Percentiles rank a stretch among this genome's conserved stretches.
Conservation (phyloP, 371 early-diverging fungal species). For the Mortierella sp. region DNA sequence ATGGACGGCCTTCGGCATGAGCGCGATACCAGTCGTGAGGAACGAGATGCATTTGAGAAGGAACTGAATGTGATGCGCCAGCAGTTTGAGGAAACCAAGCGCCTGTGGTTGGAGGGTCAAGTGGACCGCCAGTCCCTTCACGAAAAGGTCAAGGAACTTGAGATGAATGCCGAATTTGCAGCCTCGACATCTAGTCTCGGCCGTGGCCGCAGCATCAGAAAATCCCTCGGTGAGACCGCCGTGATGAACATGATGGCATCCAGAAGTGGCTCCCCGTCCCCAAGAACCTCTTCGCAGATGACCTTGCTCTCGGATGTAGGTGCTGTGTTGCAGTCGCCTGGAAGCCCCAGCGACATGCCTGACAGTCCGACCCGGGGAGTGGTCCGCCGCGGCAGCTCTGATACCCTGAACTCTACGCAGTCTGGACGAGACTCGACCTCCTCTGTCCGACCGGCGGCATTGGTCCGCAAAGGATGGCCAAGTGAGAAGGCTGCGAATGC, state of each 20-base stretch:
- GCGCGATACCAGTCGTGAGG: constrained; percentile 9
- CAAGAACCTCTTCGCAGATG: constrained; percentile 27
- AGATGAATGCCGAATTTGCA: constrained; percentile 48
- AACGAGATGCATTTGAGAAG: constrained; percentile 19
- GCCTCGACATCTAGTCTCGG: constrained; percentile 28
- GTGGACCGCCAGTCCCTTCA: constrained; percentile 45
- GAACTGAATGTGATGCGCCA: constrained; percentile 35
- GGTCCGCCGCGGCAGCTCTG: constrained; percentile 42
- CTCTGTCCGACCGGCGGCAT: constrained; percentile 32
- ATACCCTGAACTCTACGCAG: constrained; percentile 29
- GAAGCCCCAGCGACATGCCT: constrained; percentile 32
- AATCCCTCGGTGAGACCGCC: constrained; percentile 40
- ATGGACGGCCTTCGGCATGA: constrained; percentile 35
- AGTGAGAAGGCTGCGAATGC: constrained; percentile 54
- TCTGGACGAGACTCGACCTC: constrained; percentile 48
- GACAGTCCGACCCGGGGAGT: constrained; percentile 11
- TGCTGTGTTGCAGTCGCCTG: constrained; percentile 20
- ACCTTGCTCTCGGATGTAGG: constrained; percentile 22
- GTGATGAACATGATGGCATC: constrained; percentile 35
- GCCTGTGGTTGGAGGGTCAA: constrained; percentile 44
- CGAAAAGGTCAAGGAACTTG: constrained; percentile 53
- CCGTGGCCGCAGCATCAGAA: constrained; percentile 43
- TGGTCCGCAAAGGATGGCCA: constrained; percentile 55
- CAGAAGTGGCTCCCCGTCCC: constrained; percentile 42
- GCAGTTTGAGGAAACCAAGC: constrained; percentile 53